These are phyloP conservation scores for Penicillium nucicola DNA, from an alignment of 495 filamentous ascomycete genomes.

Conservation along the genomic window DNA sequence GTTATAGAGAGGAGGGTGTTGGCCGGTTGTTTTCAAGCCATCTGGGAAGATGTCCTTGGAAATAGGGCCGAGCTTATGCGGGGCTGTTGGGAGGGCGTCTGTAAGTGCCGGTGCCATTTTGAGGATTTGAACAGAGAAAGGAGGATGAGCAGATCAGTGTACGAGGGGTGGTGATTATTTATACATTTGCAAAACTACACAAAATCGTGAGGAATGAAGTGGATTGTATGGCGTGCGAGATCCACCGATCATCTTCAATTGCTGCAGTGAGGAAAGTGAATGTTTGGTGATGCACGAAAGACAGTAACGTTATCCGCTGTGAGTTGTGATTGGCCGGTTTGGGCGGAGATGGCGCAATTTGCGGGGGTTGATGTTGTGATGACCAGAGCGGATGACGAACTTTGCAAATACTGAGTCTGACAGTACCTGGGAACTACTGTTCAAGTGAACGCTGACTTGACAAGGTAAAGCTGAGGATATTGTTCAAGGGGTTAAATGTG, in stretches of 20 bases:
- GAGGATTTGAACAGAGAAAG: not conserved
- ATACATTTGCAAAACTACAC: conserved; percentile 6
- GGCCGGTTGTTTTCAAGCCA: conserved; percentile 65
- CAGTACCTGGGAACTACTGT: too few species aligned
- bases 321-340: conserved; percentile 19
- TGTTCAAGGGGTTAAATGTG: too few species aligned
- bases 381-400: conserved; percentile 5
- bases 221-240: conserved; percentile 25
- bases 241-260: not conserved
- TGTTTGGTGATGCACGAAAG: too few species aligned
- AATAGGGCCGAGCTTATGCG: conserved; percentile 27
- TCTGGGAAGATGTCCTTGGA: conserved; percentile 44
- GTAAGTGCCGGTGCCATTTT: conserved; percentile 38
- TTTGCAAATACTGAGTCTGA: too few species aligned
- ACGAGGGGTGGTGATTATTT: conserved; percentile 11
- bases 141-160: not conserved
- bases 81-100: conserved; percentile 23
- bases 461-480: too few species aligned
- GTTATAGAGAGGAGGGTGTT: conserved; percentile 68
- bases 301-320: too few species aligned
- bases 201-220: conserved; percentile 18
- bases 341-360: conserved; percentile 31
- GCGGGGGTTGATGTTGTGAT: conserved; percentile 33
- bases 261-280: too few species aligned
- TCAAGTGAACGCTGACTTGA: too few species aligned